Evolutionary conservation across 2,329 filamentous ascomycete species (phyloP).

Genomic region (Penicillium sp.): DNA sequence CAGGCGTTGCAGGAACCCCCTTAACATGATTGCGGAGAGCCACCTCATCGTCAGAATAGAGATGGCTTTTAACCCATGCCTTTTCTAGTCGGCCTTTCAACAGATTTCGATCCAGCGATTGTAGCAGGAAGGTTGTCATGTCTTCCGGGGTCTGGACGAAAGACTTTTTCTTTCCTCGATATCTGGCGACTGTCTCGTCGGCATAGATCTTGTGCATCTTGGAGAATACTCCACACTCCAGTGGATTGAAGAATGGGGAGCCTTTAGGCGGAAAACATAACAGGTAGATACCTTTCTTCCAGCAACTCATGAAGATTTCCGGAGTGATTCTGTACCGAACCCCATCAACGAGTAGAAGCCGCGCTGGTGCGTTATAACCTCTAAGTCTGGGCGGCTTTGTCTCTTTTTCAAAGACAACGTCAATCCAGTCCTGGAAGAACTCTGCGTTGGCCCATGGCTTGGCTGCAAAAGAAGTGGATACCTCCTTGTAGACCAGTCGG

Average conservation of each 20-base stretch:
- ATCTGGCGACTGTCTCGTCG: background rate
- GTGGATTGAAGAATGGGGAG: background rate
- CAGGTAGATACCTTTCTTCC: background rate
- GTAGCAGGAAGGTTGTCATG: background rate
- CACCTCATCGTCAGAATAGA: background rate
- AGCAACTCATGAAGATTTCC: slow-evolving; percentile 3
- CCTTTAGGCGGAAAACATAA: background rate
- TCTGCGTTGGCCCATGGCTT: slow-evolving; percentile 1
- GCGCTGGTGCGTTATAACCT: background rate
- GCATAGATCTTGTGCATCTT: background rate
- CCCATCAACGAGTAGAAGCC: background rate
- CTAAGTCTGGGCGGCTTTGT: background rate
- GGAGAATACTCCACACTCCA: background rate
- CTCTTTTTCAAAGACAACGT: background rate
- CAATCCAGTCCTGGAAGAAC: slow-evolving; percentile 1
- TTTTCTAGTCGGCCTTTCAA: background rate
- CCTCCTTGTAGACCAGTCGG: background rate
- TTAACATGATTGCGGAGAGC: background rate
- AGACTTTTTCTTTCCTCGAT: background rate
- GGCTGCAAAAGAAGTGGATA: background rate
- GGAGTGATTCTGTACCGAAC: background rate
- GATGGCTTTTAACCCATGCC: background rate
- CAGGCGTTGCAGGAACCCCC: background rate
- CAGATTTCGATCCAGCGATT: background rate
- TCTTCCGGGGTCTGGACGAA: background rate